These are phyloP conservation scores for Scheffersomyces coipomensis DNA, from an alignment of 805 yeast genomes.

Conservation along the genomic window DNA sequence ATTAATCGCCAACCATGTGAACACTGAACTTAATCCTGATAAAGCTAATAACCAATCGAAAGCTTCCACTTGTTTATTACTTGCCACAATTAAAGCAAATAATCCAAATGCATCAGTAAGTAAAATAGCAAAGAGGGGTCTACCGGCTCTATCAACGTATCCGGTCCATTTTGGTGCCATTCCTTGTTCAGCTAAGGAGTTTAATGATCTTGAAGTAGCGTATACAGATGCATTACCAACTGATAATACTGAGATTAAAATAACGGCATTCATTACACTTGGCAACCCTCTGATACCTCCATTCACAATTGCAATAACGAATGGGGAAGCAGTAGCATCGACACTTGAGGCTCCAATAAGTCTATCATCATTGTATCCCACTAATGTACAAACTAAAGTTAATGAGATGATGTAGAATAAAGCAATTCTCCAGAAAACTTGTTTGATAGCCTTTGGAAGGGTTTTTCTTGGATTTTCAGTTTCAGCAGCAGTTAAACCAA, in stretches of 20 bases:
- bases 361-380: constrained; percentile 17
- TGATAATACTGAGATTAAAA: constrained; percentile 63
- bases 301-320: constrained; percentile 65
- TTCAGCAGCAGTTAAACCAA: constrained; percentile 38
- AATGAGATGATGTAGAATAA: constrained; percentile 32
- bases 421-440: constrained; percentile 37
- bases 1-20: constrained; percentile 64
- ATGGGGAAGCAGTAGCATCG: constrained; percentile 71
- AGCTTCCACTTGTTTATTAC: constrained; percentile 46
- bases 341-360: constrained; percentile 46
- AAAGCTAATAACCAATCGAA: constrained; percentile 66
- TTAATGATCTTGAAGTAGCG: constrained; percentile 65
- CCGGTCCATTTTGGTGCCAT: constrained; percentile 57
- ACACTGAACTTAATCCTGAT: constrained; percentile 60
- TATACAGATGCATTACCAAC: constrained; percentile 75
- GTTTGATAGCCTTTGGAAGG: constrained; percentile 35
- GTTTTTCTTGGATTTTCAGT: constrained; percentile 29
- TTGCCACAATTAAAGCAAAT: constrained; percentile 63
- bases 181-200: constrained; percentile 62
- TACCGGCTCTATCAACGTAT: constrained; percentile 64
- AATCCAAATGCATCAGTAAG: constrained; percentile 55
- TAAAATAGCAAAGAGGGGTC: constrained; percentile 60
- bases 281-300: constrained; percentile 69
- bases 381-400: constrained; percentile 23
- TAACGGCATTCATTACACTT: constrained; percentile 65